Percentiles rank a stretch among this genome's conserved stretches.
Evolutionary conservation across 73 alveolate species (phyloP).

Genomic region (Stentor roeselii): DNA sequence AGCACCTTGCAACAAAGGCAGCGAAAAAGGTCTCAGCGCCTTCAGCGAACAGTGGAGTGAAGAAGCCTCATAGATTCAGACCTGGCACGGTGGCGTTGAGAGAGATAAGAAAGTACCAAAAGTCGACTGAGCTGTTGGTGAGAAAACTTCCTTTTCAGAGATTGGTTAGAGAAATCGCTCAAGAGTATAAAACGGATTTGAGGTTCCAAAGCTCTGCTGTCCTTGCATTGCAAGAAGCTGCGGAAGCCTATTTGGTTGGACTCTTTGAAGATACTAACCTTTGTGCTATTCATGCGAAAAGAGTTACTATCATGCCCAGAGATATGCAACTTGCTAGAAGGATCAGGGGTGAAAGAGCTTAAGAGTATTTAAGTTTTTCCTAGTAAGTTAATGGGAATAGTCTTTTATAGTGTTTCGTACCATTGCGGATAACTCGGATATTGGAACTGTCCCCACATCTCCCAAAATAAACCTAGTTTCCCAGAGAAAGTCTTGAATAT

Average conservation of each 20-base stretch:
- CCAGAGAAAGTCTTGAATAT: conserved; percentile 5
- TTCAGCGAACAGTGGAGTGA: conserved; percentile 44
- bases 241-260: conserved; percentile 92
- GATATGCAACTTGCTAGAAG: conserved; percentile 80
- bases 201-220: conserved; percentile 87
- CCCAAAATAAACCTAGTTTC: conserved; percentile 10
- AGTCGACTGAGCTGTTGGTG: conserved; percentile 71
- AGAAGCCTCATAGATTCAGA: conserved; percentile 83
- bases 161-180: conserved; percentile 88
- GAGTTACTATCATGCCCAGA: conserved; percentile 89
- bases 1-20: conserved; percentile 67
- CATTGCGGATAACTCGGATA: not conserved
- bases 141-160: conserved; percentile 79
- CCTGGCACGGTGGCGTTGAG: conserved; percentile 85
- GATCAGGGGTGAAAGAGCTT: not conserved
- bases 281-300: conserved; percentile 89
- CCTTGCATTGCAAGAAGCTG: conserved; percentile 89
- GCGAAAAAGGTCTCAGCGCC: conserved; percentile 51
- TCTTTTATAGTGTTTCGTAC: not conserved
- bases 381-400: not conserved
- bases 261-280: conserved; percentile 81
- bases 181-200: conserved; percentile 68
- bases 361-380: no score
- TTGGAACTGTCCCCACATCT: not conserved
- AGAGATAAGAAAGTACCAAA: conserved; percentile 72